Conservation (phyloP, 495 filamentous ascomycete genomes). For the Annulohypoxylon stygium region DNA sequence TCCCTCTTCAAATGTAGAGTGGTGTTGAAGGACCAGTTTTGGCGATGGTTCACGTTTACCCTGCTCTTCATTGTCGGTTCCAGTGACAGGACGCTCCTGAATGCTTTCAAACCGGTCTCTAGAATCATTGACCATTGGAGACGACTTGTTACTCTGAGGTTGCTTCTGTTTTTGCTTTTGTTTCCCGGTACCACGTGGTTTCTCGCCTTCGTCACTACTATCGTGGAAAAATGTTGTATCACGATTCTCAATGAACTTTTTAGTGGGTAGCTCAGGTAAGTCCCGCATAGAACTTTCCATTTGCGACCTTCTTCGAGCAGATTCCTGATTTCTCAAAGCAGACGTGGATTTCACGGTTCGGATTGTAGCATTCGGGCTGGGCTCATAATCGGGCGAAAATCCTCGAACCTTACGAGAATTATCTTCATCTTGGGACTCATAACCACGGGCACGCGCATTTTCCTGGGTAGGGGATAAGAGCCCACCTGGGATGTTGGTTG, state of each 20-base stretch:
- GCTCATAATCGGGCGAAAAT: slow-evolving; percentile 76
- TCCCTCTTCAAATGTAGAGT: slow-evolving; percentile 28
- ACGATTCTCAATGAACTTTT: slow-evolving; percentile 26
- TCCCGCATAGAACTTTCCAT: slow-evolving; percentile 42
- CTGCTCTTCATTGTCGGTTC: slow-evolving; percentile 15
- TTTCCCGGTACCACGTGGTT: slow-evolving; percentile 6
- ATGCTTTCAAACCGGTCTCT: slow-evolving; percentile 12
- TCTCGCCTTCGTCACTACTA: slow-evolving; percentile 51
- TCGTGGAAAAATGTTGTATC: slow-evolving; percentile 50
- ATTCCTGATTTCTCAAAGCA: slow-evolving; percentile 48
- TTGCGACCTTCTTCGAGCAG: slow-evolving; percentile 43
- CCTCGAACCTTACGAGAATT: slow-evolving; percentile 57
- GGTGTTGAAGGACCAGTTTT: slow-evolving; percentile 37
- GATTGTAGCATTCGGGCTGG: slow-evolving; percentile 70
- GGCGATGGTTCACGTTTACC: slow-evolving; percentile 32
- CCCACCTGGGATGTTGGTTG: slow-evolving; percentile 18
- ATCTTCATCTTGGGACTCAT: slow-evolving; percentile 46
- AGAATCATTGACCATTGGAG: slow-evolving; percentile 13
- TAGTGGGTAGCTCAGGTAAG: slow-evolving; percentile 46
- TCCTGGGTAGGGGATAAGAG: slow-evolving; percentile 37
- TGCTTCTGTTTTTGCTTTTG: slow-evolving; percentile 36
- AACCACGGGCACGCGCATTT: slow-evolving; percentile 34
- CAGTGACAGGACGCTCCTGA: slow-evolving; percentile 19
- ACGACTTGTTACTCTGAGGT: slow-evolving; percentile 27
- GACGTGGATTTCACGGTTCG: slow-evolving; percentile 63